These are phyloP conservation scores for Triglochin maritima DNA, from an alignment of 106 monocot genomes.

Conservation along the genomic window DNA sequence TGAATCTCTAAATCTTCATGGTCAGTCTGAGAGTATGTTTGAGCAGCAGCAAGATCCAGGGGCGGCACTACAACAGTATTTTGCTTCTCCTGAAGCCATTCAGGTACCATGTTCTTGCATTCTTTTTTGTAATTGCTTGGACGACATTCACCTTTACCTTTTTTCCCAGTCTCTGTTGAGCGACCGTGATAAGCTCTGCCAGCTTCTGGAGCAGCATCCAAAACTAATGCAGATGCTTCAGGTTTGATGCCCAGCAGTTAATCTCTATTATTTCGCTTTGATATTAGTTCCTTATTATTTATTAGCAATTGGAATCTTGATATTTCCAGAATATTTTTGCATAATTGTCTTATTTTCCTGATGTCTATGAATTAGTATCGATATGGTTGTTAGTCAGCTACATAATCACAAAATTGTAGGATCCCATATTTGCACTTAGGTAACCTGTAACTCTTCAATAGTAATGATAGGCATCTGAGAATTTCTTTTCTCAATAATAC, in stretches of 20 bases:
- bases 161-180: slow-evolving; percentile 67
- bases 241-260: slow-evolving; percentile 29
- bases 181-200: slow-evolving; percentile 89
- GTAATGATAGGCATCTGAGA: too few relatives aligned
- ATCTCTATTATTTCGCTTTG: background rate
- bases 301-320: too few relatives aligned
- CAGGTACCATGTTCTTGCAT: slow-evolving; percentile 32
- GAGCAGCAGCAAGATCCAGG: slow-evolving; percentile 61
- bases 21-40: slow-evolving; percentile 20
- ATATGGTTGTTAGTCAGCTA: too few relatives aligned
- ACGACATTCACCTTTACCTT: background rate
- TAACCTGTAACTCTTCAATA: too few relatives aligned
- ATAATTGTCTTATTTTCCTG: too few relatives aligned
- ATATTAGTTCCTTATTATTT: too few relatives aligned
- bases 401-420: too few relatives aligned
- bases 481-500: too few relatives aligned
- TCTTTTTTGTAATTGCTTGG: too few relatives aligned
- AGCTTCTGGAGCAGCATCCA: slow-evolving; percentile 88
- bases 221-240: slow-evolving; percentile 99
- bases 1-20: slow-evolving; percentile 19
- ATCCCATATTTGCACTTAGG: too few relatives aligned
- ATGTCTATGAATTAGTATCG: too few relatives aligned
- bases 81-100: slow-evolving; percentile 92
- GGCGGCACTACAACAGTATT: slow-evolving; percentile 66
- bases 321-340: too few relatives aligned